phyloP scores from a whole-genome alignment of 495 filamentous ascomycete genomes.

The Penicillium waksmanii region DNA sequence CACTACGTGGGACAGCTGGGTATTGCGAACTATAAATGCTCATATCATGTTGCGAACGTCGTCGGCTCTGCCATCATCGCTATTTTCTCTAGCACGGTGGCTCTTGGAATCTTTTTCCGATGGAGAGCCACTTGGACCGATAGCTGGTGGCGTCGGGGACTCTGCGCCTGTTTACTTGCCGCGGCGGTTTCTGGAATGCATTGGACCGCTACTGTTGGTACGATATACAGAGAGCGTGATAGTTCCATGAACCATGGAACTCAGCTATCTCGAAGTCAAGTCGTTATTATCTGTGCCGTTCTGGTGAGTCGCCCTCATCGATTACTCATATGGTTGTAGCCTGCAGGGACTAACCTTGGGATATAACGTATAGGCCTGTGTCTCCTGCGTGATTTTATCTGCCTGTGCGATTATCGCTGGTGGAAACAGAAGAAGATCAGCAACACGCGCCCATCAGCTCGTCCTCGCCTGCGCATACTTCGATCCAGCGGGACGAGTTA shows the following conservation, averaged over 20 bases:
- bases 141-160: constrained; percentile 70
- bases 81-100: constrained; percentile 64
- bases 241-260: constrained; percentile 27
- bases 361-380: constrained; percentile 48
- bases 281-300: constrained; percentile 65
- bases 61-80: constrained; percentile 73
- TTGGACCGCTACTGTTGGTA: constrained; percentile 79
- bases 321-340: constrained; percentile 11
- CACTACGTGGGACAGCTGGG: constrained; percentile 86
- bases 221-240: constrained; percentile 58
- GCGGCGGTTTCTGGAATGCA: constrained; percentile 84
- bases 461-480: constrained; percentile 78
- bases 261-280: constrained; percentile 56
- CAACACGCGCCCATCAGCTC: constrained; percentile 73
- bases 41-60: constrained; percentile 61
- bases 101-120: constrained; percentile 77
- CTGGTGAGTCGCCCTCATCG: constrained; percentile 51
- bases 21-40: constrained; percentile 73
- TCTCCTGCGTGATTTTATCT: constrained; percentile 62
- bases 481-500: constrained; percentile 70
- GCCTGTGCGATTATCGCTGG: constrained; percentile 60
- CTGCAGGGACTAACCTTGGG: constrained; percentile 7
- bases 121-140: constrained; percentile 78
- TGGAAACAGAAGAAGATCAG: constrained; percentile 55
- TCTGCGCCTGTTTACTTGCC: constrained; percentile 70